Evolutionary conservation across 1,284 basidiomycete species (phyloP).

Genomic region (Pyrrhoderma noxium): DNA sequence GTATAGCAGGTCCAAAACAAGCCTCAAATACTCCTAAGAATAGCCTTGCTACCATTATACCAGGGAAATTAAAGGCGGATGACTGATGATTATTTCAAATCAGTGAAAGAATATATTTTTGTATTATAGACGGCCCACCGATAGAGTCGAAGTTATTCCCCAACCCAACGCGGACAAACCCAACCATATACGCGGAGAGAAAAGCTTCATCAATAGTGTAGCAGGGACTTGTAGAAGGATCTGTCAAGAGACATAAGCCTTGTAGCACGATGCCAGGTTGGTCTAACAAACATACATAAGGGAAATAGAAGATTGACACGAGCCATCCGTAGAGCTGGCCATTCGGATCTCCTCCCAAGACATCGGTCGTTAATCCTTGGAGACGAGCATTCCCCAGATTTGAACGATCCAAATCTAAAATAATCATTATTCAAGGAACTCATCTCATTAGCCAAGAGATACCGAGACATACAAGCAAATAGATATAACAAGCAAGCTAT

Average conservation of each 20-base stretch:
- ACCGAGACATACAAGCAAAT: slow-evolving; percentile 54
- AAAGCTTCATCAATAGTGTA: slow-evolving; percentile 57
- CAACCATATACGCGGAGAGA: slow-evolving; percentile 59
- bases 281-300: slow-evolving; percentile 48
- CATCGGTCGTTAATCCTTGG: slow-evolving; percentile 57
- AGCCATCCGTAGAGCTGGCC: slow-evolving; percentile 69
- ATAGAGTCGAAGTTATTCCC: slow-evolving; percentile 61
- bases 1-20: slow-evolving; percentile 65
- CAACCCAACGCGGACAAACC: slow-evolving; percentile 59
- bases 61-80: slow-evolving; percentile 46
- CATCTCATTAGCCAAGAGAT: slow-evolving; percentile 7
- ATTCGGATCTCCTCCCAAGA: slow-evolving; percentile 57
- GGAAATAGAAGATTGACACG: slow-evolving; percentile 68
- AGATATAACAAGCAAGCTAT: slow-evolving; percentile 66
- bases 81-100: slow-evolving; percentile 33
- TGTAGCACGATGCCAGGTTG: background rate
- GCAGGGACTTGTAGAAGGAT: slow-evolving; percentile 65
- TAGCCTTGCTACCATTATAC: slow-evolving; percentile 49
- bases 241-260: slow-evolving; percentile 27
- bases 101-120: background rate
- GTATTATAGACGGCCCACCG: slow-evolving; percentile 41
- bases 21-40: slow-evolving; percentile 66
- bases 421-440: slow-evolving; percentile 38
- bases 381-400: slow-evolving; percentile 73
- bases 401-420: slow-evolving; percentile 4